A percentile compares a stretch with the other conserved stretches of the same genome.
phyloP scores from a whole-genome alignment of 495 filamentous ascomycete species.

The Xylona heveae region DNA sequence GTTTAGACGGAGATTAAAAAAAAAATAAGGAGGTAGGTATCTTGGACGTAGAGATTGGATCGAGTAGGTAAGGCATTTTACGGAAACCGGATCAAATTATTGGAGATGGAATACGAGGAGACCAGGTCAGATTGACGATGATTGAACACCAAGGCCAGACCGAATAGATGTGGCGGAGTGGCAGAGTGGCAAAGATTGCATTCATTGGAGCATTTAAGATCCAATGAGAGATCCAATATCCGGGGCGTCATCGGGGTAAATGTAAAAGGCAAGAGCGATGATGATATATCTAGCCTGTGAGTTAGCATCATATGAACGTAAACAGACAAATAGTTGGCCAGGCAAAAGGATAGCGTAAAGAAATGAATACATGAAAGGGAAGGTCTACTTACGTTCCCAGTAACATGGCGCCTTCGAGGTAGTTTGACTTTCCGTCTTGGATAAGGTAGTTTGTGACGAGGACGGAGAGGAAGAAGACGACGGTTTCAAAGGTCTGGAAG shows the following conservation, averaged over 20 bases:
- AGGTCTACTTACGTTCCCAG: constrained; percentile 6
- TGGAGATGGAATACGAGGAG: too few relatives aligned
- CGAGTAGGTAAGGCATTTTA: too few relatives aligned
- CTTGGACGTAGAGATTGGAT: too few relatives aligned
- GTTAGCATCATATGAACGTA: not conserved
- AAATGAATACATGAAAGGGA: constrained; percentile 1
- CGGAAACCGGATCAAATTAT: too few relatives aligned
- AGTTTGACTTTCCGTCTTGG: constrained; percentile 60
- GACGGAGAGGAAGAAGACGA: constrained; percentile 15
- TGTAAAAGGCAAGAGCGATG: constrained; percentile 11
- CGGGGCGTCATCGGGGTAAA: constrained; percentile 24
- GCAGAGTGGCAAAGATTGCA: too few relatives aligned
- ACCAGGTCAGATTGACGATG: too few relatives aligned
- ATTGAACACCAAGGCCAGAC: too few relatives aligned
- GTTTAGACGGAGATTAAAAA: too few relatives aligned
- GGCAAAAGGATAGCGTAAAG: not conserved
- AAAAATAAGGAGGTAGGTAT: too few relatives aligned
- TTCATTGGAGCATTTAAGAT: too few relatives aligned
- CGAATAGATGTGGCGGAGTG: too few relatives aligned
- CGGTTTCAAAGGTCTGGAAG: constrained; percentile 18
- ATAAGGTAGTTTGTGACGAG: constrained; percentile 50
- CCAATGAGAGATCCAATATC: not conserved
- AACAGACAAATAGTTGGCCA: too few relatives aligned
- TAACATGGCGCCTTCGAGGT: constrained; percentile 53
- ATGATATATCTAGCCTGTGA: constrained; percentile 2